Evolutionary conservation across 179 eudicot genomes (phyloP), one percentile per base, ranked within the genome.

Genomic region (Patellifolia procumbens): DNA sequence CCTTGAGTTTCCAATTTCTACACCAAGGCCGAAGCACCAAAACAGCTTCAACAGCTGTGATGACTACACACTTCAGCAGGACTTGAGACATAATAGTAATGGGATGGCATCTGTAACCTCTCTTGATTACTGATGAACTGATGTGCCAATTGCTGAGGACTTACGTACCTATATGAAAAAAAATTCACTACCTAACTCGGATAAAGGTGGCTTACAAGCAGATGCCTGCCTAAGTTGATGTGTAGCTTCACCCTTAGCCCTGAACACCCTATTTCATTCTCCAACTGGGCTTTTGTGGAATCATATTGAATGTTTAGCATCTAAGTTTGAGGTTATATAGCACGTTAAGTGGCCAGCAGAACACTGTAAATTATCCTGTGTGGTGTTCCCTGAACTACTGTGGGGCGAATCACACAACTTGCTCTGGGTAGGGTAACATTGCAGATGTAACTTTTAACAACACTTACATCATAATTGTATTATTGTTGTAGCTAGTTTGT

Each of bases 81-180:
- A 82, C 60, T 76, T 86, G 34, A 87, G 89, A 83, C 87, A 79
- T 67, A 78, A 83, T 72, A 76, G 80, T 76, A 74, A 83, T 24
- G 97, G 93, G 73, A 74, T 89, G 42, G 74, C 89, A 52, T 86
- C 93, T 22, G 83, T 88, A 52, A 87, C 88, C 35, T 83, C 93
- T 52, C 85, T 89, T 63, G 88, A 91, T 81, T 89, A 85, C 83
- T 88, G 83, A 91, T 78, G 70, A n/a, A 56, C 66, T 24, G 3
- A 67, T 31, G 37, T 43, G 67, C 73, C 73, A 28, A 39, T 42
- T 76, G 65, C 66, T n/a, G 55, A 76, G 71, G 46, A 24, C 5
- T 11, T 46, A 16, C 73, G n/a, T 37, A 16, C 74, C 46, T 39
- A 52, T 55, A 39, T 64, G 26, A 37, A 56, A 79, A 39, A 39